Evolutionary conservation across 495 filamentous ascomycete species (phyloP).

Genomic region (Lophiotrema nucula): DNA sequence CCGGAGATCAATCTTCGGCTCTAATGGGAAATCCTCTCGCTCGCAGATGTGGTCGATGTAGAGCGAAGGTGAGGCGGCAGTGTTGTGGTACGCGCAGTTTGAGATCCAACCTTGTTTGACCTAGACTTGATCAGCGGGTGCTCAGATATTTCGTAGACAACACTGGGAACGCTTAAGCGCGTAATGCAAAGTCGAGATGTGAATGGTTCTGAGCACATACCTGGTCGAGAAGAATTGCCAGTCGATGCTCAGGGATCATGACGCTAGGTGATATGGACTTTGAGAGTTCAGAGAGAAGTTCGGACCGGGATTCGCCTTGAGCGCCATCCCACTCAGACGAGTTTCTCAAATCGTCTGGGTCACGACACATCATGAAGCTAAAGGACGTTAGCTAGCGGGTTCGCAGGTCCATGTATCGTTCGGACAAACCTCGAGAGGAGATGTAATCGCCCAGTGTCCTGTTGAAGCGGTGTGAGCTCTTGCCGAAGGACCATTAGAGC

Average conservation of each 20-base stretch:
- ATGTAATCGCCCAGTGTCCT: constrained; percentile 73
- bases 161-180: no score
- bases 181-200: no score
- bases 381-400: constrained; percentile 8
- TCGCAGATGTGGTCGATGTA: constrained; percentile 89
- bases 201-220: no score
- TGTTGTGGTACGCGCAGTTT: constrained; percentile 86
- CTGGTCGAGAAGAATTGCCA: constrained; percentile 79
- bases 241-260: constrained; percentile 93
- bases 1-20: constrained; percentile 63
- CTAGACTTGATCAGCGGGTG: no score
- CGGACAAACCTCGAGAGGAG: constrained; percentile 72
- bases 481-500: constrained; percentile 79
- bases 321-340: constrained; percentile 89
- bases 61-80: constrained; percentile 71
- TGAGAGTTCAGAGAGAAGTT: constrained; percentile 77
- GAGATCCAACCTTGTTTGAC: constrained; percentile 80
- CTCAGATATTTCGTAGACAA: no score
- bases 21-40: constrained; percentile 71
- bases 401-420: no score
- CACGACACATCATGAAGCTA: constrained; percentile 83
- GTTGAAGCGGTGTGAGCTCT: constrained; percentile 85
- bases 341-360: constrained; percentile 72
- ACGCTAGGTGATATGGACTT: constrained; percentile 93
- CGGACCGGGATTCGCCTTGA: constrained; percentile 68